phyloP scores from a whole-genome alignment of 1,284 basidiomycete genomes.

The Ceratobasidium sp. region DNA sequence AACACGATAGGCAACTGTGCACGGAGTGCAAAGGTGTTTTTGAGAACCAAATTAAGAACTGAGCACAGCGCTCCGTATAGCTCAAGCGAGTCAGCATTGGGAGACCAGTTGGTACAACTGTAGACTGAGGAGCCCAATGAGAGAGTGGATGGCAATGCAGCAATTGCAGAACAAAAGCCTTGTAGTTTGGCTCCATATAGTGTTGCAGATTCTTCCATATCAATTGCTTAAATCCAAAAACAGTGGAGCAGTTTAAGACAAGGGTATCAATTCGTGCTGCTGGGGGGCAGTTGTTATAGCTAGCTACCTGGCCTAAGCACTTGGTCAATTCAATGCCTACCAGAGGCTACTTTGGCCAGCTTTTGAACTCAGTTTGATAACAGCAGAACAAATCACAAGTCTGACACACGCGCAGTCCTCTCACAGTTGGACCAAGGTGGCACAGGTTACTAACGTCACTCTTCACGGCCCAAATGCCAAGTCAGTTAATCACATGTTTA shows the following conservation, averaged over 20 bases:
- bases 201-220: background rate
- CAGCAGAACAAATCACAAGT: background rate
- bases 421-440: background rate
- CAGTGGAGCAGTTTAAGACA: background rate
- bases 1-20: background rate
- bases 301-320: background rate
- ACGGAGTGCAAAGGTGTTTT: conserved; percentile 7
- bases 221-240: background rate
- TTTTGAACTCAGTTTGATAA: background rate
- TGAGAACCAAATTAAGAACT: background rate
- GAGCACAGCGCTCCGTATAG: background rate
- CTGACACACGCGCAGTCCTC: background rate
- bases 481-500: conserved; percentile 6
- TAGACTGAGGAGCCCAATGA: background rate
- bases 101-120: conserved; percentile 10
- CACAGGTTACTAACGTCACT: background rate
- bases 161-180: background rate
- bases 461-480: background rate
- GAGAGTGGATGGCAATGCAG: background rate
- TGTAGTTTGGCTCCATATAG: background rate
- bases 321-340: background rate
- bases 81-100: conserved; percentile 5
- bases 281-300: background rate
- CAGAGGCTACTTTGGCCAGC: background rate
- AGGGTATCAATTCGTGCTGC: background rate